These are phyloP conservation scores for Torulaspora globosa DNA, from an alignment of 1,139 yeast species.

Conservation along the genomic window DNA sequence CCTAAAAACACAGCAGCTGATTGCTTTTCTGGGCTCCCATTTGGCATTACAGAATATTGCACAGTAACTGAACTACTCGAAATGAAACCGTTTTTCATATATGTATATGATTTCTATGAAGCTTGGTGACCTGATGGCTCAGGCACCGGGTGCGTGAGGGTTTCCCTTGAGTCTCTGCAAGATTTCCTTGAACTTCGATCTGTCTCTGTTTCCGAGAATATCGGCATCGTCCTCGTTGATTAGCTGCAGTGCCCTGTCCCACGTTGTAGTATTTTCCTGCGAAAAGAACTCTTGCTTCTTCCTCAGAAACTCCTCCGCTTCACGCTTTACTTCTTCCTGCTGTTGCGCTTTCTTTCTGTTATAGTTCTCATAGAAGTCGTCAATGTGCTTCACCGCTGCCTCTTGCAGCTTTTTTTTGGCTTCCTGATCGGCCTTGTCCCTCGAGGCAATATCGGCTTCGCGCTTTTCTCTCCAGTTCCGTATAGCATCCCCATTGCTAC, in stretches of 20 bases:
- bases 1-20: conserved; percentile 9
- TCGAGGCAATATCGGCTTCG: conserved; percentile 71
- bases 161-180: conserved; percentile 64
- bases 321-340: conserved; percentile 58
- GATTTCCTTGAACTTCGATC: conserved; percentile 66
- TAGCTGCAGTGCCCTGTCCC: conserved; percentile 74
- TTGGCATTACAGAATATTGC: conserved; percentile 14
- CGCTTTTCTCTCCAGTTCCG: conserved; percentile 81
- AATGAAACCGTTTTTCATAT: conserved; percentile 1
- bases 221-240: conserved; percentile 44
- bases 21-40: conserved; percentile 19
- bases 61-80: background rate
- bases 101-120: conserved; percentile 6
- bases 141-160: conserved; percentile 69
- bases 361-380: conserved; percentile 91
- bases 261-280: conserved; percentile 64
- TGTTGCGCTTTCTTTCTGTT: conserved; percentile 77
- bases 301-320: conserved; percentile 67
- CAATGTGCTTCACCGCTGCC: conserved; percentile 82
- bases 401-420: conserved; percentile 66
- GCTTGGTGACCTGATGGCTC: conserved; percentile 16
- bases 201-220: conserved; percentile 53
- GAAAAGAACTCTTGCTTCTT: conserved; percentile 74
- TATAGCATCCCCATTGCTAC: conserved; percentile 10
- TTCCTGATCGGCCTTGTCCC: conserved; percentile 68